A percentile compares a stretch with the other conserved stretches of the same genome.
Conservation (phyloP, 192 early-diverging fungal genomes). For the Cladochytrium replicatum region DNA sequence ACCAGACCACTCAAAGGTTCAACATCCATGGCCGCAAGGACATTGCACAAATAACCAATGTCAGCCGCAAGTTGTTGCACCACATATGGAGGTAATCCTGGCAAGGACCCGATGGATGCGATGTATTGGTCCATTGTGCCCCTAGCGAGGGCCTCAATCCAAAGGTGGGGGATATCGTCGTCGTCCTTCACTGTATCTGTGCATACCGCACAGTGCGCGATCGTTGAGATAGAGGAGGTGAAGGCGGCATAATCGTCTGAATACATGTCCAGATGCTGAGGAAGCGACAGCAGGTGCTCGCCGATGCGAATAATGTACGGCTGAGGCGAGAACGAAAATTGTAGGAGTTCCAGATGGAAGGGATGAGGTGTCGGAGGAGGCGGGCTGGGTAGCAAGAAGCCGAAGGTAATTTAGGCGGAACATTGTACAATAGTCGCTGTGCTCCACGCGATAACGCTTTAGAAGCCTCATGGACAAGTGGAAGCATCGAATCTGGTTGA, state of each 20-base stretch:
- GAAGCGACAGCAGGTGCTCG: slow-evolving; percentile 55
- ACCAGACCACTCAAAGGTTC: no score
- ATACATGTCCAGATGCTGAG: slow-evolving; percentile 60
- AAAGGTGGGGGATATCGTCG: slow-evolving; percentile 45
- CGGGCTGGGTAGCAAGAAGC: slow-evolving; percentile 24
- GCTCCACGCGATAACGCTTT: slow-evolving; percentile 23
- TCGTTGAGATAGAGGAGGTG: slow-evolving; percentile 30
- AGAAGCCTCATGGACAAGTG: not conserved
- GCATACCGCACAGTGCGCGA: slow-evolving; percentile 5
- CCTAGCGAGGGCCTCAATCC: slow-evolving; percentile 59
- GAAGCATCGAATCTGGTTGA: no score
- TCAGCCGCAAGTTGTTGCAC: slow-evolving; percentile 52
- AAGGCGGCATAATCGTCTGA: slow-evolving; percentile 44
- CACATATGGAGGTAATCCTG: slow-evolving; percentile 29
- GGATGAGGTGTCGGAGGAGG: slow-evolving; percentile 7
- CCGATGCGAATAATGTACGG: slow-evolving; percentile 60
- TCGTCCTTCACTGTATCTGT: slow-evolving; percentile 21
- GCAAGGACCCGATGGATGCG: slow-evolving; percentile 24
- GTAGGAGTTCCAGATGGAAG: slow-evolving; percentile 31
- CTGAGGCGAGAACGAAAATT: slow-evolving; percentile 55
- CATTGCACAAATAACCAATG: slow-evolving; percentile 53
- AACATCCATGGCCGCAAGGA: slow-evolving; percentile 41
- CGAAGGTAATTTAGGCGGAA: slow-evolving; percentile 40
- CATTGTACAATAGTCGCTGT: slow-evolving; percentile 47
- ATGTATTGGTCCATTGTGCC: slow-evolving; percentile 42